Conservation (phyloP, 2,329 filamentous ascomycete species). For the Epichloe hybrida region DNA sequence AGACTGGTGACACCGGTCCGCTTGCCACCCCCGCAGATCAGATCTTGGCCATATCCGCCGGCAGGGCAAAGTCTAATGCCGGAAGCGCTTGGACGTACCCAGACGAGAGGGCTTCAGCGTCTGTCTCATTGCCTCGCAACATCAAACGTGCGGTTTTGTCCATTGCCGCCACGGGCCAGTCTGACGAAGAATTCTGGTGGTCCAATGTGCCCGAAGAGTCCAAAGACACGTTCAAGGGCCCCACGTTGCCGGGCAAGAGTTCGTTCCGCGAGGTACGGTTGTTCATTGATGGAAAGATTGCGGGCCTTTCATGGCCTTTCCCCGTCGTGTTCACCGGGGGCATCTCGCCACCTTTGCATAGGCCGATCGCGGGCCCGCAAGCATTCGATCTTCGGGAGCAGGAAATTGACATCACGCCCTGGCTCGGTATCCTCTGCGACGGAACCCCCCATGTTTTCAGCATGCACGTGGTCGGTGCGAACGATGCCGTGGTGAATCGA, state of each 20-base stretch:
- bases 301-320: constrained; percentile 69
- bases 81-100: constrained; percentile 59
- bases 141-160: constrained; percentile 57
- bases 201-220: constrained; percentile 56
- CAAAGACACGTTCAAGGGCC: constrained; percentile 41
- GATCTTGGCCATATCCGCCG: constrained; percentile 54
- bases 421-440: constrained; percentile 56
- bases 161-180: constrained; percentile 65
- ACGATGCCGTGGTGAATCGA: constrained; percentile 32
- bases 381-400: constrained; percentile 68
- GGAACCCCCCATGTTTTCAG: constrained; percentile 50
- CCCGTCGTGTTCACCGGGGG: constrained; percentile 75
- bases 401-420: constrained; percentile 72
- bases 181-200: constrained; percentile 76
- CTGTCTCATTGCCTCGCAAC: constrained; percentile 50
- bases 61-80: constrained; percentile 24
- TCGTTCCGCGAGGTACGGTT: constrained; percentile 71
- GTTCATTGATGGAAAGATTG: constrained; percentile 56
- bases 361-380: constrained; percentile 65
- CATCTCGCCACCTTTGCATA: constrained; percentile 61
- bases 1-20: background rate
- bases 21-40: constrained; percentile 37
- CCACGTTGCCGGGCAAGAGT: constrained; percentile 51
- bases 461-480: constrained; percentile 52
- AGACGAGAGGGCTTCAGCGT: constrained; percentile 42